A percentile compares a stretch with the other conserved stretches of the same genome.
phyloP scores from a whole-genome alignment of 2,329 filamentous ascomycete species.

The Rhynchosporium graminicola region DNA sequence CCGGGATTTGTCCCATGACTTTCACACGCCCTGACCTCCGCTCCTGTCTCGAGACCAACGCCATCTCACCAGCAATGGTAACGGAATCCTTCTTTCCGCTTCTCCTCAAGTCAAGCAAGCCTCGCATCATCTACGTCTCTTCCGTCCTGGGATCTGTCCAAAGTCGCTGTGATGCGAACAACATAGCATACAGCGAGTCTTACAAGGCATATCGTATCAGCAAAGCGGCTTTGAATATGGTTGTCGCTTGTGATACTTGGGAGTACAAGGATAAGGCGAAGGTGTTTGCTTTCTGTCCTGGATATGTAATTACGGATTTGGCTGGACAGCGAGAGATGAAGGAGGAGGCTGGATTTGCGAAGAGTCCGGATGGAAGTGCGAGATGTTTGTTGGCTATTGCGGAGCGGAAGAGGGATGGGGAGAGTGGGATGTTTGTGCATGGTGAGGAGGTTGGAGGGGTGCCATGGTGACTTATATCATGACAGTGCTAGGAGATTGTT shows the following conservation, averaged over 20 bases:
- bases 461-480: not conserved
- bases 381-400: conserved; percentile 5
- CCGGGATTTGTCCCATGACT: conserved; percentile 1
- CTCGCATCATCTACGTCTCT: conserved; percentile 10
- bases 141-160: not conserved
- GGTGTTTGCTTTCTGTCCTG: conserved; percentile 9
- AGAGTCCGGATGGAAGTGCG: conserved; percentile 8
- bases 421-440: conserved; percentile 6
- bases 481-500: no score
- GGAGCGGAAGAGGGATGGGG: conserved; percentile 4
- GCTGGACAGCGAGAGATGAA: conserved; percentile 2
- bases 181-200: not conserved
- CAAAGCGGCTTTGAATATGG: conserved; percentile 7
- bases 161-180: not conserved
- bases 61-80: not conserved
- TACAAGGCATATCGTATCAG: conserved; percentile 10
- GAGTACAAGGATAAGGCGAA: conserved; percentile 2
- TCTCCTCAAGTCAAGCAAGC: not conserved
- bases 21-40: conserved; percentile 1
- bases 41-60: not conserved
- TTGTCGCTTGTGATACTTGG: conserved; percentile 10
- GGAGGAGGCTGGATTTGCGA: conserved; percentile 4
- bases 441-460: not conserved
- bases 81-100: conserved; percentile 1
- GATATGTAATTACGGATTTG: conserved; percentile 8